Percentiles rank a stretch among this genome's conserved stretches.
Conservation (phyloP, 2,329 filamentous ascomycete species). For the Penicillium decumbens region DNA sequence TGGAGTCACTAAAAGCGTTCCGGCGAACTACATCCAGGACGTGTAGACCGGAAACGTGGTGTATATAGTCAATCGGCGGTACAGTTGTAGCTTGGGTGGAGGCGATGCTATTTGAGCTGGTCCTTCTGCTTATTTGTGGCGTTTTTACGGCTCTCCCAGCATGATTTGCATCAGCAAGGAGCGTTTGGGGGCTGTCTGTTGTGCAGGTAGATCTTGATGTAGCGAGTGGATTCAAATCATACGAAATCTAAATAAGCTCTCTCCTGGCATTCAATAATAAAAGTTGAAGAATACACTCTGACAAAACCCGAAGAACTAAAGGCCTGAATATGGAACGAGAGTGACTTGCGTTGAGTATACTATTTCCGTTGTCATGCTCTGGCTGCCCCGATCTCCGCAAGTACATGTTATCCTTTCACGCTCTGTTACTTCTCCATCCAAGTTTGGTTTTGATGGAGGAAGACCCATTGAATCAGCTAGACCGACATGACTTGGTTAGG, state of each 20-base stretch:
- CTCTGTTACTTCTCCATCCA: too few species aligned
- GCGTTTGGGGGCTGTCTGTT: constrained; percentile 13
- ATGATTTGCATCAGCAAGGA: constrained; percentile 22
- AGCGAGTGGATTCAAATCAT: background rate
- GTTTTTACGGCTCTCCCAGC: constrained; percentile 9
- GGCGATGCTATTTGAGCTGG: background rate
- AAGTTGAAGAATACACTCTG: background rate
- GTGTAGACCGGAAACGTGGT: constrained; percentile 43
- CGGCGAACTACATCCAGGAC: constrained; percentile 85
- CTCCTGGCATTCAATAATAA: background rate
- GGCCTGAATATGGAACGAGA: background rate
- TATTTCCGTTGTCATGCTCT: background rate
- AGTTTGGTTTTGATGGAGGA: too few species aligned
- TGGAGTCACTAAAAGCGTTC: constrained; percentile 79
- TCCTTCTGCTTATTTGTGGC: constrained; percentile 4
- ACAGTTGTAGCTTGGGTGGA: background rate
- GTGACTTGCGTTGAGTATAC: background rate
- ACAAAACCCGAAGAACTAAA: background rate
- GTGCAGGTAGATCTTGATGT: background rate
- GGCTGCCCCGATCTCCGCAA: background rate
- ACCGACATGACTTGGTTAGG: too few species aligned
- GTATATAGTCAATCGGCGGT: constrained; percentile 6
- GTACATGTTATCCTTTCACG: background rate
- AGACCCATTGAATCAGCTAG: background rate
- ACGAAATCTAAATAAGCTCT: background rate